Evolutionary conservation across 2,329 filamentous ascomycete species (phyloP), one percentile per base, ranked within the genome.

Genomic region (Xylaria multiplex): DNA sequence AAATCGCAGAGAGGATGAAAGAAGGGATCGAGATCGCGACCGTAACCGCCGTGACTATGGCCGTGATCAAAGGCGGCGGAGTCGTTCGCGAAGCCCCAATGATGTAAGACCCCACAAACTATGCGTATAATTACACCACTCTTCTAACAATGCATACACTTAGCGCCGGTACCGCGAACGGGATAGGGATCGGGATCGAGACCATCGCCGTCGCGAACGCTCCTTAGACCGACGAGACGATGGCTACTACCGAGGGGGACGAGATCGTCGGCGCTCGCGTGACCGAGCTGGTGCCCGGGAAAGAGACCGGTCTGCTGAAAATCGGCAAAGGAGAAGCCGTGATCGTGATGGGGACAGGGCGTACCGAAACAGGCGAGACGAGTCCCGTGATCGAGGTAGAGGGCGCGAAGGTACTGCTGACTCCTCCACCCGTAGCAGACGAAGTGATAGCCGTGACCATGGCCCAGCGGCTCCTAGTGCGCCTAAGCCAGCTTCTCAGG

Each of bases 401-500:
- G 85, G 84, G 73, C 87, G 87, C 78, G 91, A 91, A 78, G 88
- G 85, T 79, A 91, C 91, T 79, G 85, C 88, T 85, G 91, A 93
- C 81, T 89, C 90, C 73, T 86, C 85, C 79, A 79, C 85, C 75
- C 88, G 89, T 78, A 85, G 83, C 80, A 89, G 85, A 83, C 87
- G 86, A 77, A 90, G 89, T 74, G 88, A 90, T 73, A 88, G 84
- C 76, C 86, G 81, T 71, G 76, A 77, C 61, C 81, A 85, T 73
- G 86, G 85, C 73, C 84, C 85, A 56, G 81, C 82, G 48, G 76
- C 82, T 42, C 80, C 75, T 62, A 85, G 85, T 69, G 80, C 82
- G 50, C 80, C 82, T 11, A 85, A 79, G 67, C 73, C 80, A 50
- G 86, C 83, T 66, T 79, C 82, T 67, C 88, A 91, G 79, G 90